A percentile compares a stretch with the other conserved stretches of the same genome.
phyloP scores from a whole-genome alignment of 129 eudicot genomes.

The Centaurea solstitialis region DNA sequence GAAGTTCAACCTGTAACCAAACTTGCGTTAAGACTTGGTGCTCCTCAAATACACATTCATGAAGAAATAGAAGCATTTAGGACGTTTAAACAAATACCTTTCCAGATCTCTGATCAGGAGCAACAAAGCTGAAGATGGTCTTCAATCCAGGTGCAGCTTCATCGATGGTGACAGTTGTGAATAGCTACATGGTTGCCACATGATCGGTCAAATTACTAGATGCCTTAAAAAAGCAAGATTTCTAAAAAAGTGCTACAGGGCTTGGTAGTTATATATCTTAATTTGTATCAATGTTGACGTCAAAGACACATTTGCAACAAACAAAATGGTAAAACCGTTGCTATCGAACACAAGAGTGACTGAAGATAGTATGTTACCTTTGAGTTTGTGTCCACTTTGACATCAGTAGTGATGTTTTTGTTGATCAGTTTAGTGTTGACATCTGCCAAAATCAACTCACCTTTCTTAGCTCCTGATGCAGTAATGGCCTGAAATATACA shows the following conservation, averaged over 20 bases:
- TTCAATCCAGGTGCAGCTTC: conserved; percentile 85
- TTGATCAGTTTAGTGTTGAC: conserved; percentile 68
- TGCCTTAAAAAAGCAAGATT: not conserved
- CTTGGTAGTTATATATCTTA: not conserved
- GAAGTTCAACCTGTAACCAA: conserved; percentile 68
- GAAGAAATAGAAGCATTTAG: not conserved
- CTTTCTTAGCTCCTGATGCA: conserved; percentile 76
- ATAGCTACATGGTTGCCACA: conserved; percentile 44
- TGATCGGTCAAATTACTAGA: not conserved
- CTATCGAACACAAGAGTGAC: not conserved
- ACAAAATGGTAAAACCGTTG: not conserved
- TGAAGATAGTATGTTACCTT: conserved; percentile 39
- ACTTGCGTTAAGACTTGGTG: conserved; percentile 14
- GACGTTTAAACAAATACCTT: conserved; percentile 44
- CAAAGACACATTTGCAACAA: not conserved
- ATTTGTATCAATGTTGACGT: not conserved
- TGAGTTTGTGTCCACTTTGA: conserved; percentile 87
- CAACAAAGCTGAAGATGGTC: conserved; percentile 59
- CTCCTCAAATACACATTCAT: not conserved
- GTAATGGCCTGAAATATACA: conserved; percentile 68
- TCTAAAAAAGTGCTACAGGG: not conserved
- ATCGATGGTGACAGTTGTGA: conserved; percentile 64
- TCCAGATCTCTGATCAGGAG: conserved; percentile 77
- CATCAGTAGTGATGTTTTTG: conserved; percentile 87
- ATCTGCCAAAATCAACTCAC: conserved; percentile 68